Evolutionary conservation across 202 grass and related monocot species (phyloP).

Genomic region (Schoenoplectus tabernaemontani): DNA sequence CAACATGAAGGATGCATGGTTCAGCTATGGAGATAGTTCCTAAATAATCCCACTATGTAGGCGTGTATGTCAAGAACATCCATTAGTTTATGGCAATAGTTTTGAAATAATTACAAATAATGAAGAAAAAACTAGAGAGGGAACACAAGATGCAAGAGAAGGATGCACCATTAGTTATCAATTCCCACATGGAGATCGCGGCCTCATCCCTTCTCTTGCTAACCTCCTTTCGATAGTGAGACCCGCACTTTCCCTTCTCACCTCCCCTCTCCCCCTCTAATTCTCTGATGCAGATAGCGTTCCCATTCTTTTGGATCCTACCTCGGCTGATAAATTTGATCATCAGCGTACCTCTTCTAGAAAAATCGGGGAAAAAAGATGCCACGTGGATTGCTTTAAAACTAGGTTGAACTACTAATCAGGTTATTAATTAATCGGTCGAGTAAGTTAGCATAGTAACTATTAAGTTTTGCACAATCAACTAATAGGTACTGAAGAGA

Average conservation of each 20-base stretch:
- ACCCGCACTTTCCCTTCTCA: not conserved
- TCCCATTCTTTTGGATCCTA: slow-evolving; percentile 27
- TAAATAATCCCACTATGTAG: too few relatives aligned
- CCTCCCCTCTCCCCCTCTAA: slow-evolving; percentile 3
- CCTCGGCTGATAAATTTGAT: slow-evolving; percentile 55
- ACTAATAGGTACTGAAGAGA: not conserved
- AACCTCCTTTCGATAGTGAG: slow-evolving; percentile 35
- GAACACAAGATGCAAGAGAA: not conserved
- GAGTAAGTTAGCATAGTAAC: slow-evolving; percentile 32
- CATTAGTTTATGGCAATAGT: too few relatives aligned
- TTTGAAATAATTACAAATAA: too few relatives aligned
- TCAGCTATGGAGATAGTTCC: too few relatives aligned
- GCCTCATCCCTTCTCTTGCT: slow-evolving; percentile 78
- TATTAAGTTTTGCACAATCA: not conserved
- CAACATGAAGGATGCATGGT: too few relatives aligned
- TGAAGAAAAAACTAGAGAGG: too few relatives aligned
- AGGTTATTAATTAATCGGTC: slow-evolving; percentile 59
- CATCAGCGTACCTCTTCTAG: slow-evolving; percentile 47
- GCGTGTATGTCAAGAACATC: too few relatives aligned
- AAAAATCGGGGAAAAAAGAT: not conserved
- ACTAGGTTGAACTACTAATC: slow-evolving; percentile 45
- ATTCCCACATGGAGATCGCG: slow-evolving; percentile 42
- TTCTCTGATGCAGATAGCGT: not conserved
- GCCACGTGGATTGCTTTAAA: slow-evolving; percentile 12
- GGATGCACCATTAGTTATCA: not conserved